Evolutionary conservation across 805 yeast species (phyloP), one percentile per base, ranked within the genome.

Genomic region (Kodamaea sagamina): DNA sequence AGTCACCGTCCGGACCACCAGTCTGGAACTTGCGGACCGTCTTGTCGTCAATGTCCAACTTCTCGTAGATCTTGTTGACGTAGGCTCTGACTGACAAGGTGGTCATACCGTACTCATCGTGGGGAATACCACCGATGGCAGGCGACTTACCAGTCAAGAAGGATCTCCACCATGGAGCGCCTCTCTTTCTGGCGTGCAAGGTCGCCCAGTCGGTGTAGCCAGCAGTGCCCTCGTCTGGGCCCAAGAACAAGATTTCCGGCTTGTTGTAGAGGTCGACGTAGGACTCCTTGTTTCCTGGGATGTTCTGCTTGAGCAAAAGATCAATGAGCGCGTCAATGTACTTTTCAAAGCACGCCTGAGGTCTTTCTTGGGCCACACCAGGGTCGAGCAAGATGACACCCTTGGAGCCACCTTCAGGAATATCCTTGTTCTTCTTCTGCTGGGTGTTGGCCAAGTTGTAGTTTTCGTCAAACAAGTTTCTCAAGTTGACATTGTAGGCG

Each of bases 161-260:
- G 1, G 98, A 92, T 69, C 89, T 92, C 99, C 99, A 92, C 89
- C 96, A 89, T 41, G 89, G 85, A 37, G 98, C 96, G 49, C 96
- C 95, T 67, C 99, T 83, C 44, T 71, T 67, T 57, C 86, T 81
- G 19, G 99, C 98, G 62, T 92, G 98, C 53, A 82, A 68, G 18
- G 98, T 93, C 8, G 99, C 98, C 98, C 98, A 92, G 65, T 93
- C 90, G 41, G 89, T 96, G 58, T 86, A 84, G 17, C 84, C 85
- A 15, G 99, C 98, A 41, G 98, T 90, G 64, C 96, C 95, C 75
- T 92, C 99, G 70, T 92, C 99, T n/a, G 99, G 99, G 43, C 99
- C 99, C 83, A 92, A 85, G 66, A 88, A 92, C 54, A 93, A 72
- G 55, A 93, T 92, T 73, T 92, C 99, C 39, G 86, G 88, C 58